phyloP scores from a whole-genome alignment of 2,329 filamentous ascomycete species.

The Lasiodiplodia gonubiensis region DNA sequence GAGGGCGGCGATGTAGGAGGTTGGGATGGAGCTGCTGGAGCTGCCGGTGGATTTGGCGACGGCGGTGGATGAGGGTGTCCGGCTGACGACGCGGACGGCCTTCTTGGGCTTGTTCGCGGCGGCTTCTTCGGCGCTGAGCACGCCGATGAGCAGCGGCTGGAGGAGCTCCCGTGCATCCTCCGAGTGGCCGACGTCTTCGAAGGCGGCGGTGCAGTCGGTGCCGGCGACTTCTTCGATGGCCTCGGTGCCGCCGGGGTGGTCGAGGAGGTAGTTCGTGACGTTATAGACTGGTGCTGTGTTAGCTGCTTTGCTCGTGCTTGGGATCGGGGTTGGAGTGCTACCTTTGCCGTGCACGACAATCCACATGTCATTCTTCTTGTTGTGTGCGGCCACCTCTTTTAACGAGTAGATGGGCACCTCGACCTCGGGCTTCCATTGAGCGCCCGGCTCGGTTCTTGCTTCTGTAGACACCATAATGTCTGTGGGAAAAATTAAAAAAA shows the following conservation, averaged over 20 bases:
- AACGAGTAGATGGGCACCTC: conserved; percentile 39
- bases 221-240: conserved; percentile 50
- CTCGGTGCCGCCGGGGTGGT: conserved; percentile 59
- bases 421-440: conserved; percentile 33
- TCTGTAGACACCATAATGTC: not conserved
- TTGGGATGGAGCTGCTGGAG: not conserved
- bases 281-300: conserved; percentile 56
- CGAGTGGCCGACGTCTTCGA: conserved; percentile 54
- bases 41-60: not conserved
- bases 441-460: conserved; percentile 31
- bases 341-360: conserved; percentile 61
- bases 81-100: conserved; percentile 29
- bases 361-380: conserved; percentile 57
- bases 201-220: conserved; percentile 50
- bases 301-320: no score
- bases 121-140: conserved; percentile 34
- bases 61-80: not conserved
- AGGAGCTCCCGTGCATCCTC: conserved; percentile 54
- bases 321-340: conserved; percentile 18
- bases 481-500: no score
- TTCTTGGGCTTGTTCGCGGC: conserved; percentile 29
- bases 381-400: conserved; percentile 59
- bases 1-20: not conserved
- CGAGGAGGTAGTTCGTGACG: conserved; percentile 61
- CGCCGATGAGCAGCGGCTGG: conserved; percentile 45